Conservation (phyloP, 2,329 filamentous ascomycete species). For the Biscogniauxia mediterranea region DNA sequence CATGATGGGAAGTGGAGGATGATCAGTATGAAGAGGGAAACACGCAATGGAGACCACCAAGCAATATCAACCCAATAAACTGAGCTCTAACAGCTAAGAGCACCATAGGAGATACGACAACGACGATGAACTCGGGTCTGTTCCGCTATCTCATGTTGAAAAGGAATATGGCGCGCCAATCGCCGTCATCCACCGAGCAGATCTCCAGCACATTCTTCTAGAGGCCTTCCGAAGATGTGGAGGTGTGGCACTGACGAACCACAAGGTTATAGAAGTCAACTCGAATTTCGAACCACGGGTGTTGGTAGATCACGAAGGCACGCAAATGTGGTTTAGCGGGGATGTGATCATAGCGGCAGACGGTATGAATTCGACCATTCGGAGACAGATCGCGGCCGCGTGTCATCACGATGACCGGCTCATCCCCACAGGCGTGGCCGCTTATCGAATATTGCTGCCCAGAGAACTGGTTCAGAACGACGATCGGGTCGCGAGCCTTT, state of each 20-base stretch:
- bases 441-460: constrained; percentile 54
- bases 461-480: constrained; percentile 43
- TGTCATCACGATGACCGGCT: constrained; percentile 39
- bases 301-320: constrained; percentile 13
- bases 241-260: constrained; percentile 21
- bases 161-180: constrained; percentile 24
- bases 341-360: constrained; percentile 54
- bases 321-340: constrained; percentile 34
- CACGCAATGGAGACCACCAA: neutral
- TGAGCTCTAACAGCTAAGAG: neutral
- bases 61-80: constrained; percentile 3
- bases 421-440: constrained; percentile 49
- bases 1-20: too few species aligned
- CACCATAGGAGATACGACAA: constrained; percentile 22
- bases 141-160: constrained; percentile 17
- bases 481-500: constrained; percentile 52
- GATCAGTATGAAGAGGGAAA: neutral
- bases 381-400: constrained; percentile 39
- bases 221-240: constrained; percentile 18
- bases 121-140: constrained; percentile 24
- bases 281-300: constrained; percentile 23
- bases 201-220: constrained; percentile 24
- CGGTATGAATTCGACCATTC: constrained; percentile 50
- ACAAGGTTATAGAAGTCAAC: constrained; percentile 27
- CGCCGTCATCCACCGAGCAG: constrained; percentile 27